phyloP scores from a whole-genome alignment of 2,329 filamentous ascomycete genomes.

The Sphaerulina musiva region DNA sequence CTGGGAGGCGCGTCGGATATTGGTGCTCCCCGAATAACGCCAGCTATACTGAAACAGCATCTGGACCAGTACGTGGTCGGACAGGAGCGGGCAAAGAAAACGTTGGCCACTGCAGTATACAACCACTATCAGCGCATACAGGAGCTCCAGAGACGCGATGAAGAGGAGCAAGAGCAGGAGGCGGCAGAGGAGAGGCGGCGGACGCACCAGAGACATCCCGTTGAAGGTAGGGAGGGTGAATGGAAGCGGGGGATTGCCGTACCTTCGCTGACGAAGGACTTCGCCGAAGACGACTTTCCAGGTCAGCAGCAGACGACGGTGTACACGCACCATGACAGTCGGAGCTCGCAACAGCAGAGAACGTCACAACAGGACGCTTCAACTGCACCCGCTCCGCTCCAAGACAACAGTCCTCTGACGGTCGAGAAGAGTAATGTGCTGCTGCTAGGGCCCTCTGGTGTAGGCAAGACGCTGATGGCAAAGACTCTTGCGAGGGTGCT shows the following conservation, averaged over 20 bases:
- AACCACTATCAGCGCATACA: constrained; percentile 92
- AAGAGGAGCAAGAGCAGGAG: constrained; percentile 68
- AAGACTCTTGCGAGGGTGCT: constrained; percentile 86
- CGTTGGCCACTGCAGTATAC: constrained; percentile 86
- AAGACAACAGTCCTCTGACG: constrained; percentile 57
- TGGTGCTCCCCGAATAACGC: constrained; percentile 54
- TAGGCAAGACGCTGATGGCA: constrained; percentile 93
- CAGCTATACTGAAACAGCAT: constrained; percentile 70
- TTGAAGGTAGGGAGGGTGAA: constrained; percentile 58
- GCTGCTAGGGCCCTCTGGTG: constrained; percentile 83
- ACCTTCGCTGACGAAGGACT: constrained; percentile 31
- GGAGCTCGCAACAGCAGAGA: constrained; percentile 17
- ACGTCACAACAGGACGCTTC: constrained; percentile 13
- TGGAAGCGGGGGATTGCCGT: constrained; percentile 31
- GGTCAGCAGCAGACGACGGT: constrained; percentile 52
- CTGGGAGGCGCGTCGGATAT: constrained; percentile 53
- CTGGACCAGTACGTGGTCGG: constrained; percentile 95
- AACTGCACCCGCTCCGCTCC: constrained; percentile 37
- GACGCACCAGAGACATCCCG: constrained; percentile 57
- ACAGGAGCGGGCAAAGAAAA: constrained; percentile 90
- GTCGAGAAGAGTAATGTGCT: constrained; percentile 96
- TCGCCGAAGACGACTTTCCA: constrained; percentile 53
- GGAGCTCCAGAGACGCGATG: constrained; percentile 64
- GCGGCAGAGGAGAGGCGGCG: constrained; percentile 67
- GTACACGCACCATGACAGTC: constrained; percentile 11